Conservation (phyloP, 495 filamentous ascomycete species). For the Corynascus novoguineensis region DNA sequence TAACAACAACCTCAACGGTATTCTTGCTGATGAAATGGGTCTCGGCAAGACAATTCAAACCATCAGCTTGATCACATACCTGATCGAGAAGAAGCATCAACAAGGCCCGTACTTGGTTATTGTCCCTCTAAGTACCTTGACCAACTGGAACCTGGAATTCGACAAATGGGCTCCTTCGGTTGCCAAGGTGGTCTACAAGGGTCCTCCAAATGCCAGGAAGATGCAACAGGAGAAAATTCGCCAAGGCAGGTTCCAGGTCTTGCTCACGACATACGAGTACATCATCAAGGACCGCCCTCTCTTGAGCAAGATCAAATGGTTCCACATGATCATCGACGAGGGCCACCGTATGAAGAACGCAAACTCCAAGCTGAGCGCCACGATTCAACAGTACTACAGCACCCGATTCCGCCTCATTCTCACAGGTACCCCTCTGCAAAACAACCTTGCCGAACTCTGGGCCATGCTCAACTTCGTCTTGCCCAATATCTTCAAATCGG, state of each 20-base stretch:
- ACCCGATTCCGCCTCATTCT: slow-evolving; percentile 94
- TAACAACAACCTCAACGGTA: slow-evolving; percentile 99
- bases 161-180: slow-evolving; percentile 97
- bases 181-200: slow-evolving; percentile 88
- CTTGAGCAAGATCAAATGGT: slow-evolving; percentile 95
- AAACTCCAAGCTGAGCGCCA: slow-evolving; percentile 93
- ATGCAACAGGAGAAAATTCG: slow-evolving; percentile 89
- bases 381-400: slow-evolving; percentile 88
- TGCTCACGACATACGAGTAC: slow-evolving; percentile 97
- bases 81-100: slow-evolving; percentile 92
- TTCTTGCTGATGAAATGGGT: slow-evolving; percentile 98
- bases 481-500: slow-evolving; percentile 98
- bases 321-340: slow-evolving; percentile 99
- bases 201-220: slow-evolving; percentile 82
- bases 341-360: slow-evolving; percentile 99
- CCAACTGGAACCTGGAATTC: slow-evolving; percentile 98
- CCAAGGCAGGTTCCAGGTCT: slow-evolving; percentile 90
- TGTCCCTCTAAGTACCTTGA: slow-evolving; percentile 90
- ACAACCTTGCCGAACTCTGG: slow-evolving; percentile 95
- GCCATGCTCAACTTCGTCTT: slow-evolving; percentile 96
- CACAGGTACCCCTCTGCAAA: slow-evolving; percentile 94
- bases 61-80: slow-evolving; percentile 92
- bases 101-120: slow-evolving; percentile 94
- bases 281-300: slow-evolving; percentile 97
- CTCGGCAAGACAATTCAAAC: slow-evolving; percentile 99